These are phyloP conservation scores for Adenanthera pavonina DNA, from an alignment of 306 rosid genomes.

Conservation along the genomic window DNA sequence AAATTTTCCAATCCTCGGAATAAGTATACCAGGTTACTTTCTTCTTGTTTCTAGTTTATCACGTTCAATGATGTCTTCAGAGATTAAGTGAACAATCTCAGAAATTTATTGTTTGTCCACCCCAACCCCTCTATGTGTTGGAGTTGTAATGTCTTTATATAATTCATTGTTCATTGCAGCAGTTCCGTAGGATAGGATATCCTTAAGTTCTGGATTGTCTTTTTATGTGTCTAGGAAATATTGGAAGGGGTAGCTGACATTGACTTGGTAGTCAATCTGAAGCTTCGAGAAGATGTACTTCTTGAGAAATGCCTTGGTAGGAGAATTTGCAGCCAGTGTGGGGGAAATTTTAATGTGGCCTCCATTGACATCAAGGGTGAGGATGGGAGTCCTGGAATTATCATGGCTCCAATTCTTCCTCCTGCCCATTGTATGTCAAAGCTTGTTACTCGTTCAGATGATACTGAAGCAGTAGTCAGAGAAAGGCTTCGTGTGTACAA, in stretches of 20 bases:
- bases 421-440: constrained; percentile 87
- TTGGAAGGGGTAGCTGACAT: constrained; percentile 81
- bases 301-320: constrained; percentile 94
- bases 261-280: constrained; percentile 91
- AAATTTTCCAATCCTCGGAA: neutral
- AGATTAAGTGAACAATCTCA: constrained; percentile 24
- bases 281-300: constrained; percentile 81
- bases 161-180: neutral
- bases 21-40: constrained; percentile 4
- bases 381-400: constrained; percentile 71
- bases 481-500: constrained; percentile 82
- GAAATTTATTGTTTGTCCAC: neutral
- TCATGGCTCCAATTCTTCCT: constrained; percentile 96
- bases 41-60: constrained; percentile 8
- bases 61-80: constrained; percentile 26
- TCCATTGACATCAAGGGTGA: constrained; percentile 68
- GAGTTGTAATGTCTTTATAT: neutral
- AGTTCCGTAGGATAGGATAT: constrained; percentile 1
- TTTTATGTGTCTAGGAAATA: constrained; percentile 66
- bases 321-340: constrained; percentile 86
- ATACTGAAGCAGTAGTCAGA: constrained; percentile 73
- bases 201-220: constrained; percentile 22
- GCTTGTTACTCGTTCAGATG: constrained; percentile 88
- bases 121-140: neutral
- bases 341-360: constrained; percentile 84